Evolutionary conservation across 805 yeast species (phyloP).

Genomic region (Clavispora fructus): DNA sequence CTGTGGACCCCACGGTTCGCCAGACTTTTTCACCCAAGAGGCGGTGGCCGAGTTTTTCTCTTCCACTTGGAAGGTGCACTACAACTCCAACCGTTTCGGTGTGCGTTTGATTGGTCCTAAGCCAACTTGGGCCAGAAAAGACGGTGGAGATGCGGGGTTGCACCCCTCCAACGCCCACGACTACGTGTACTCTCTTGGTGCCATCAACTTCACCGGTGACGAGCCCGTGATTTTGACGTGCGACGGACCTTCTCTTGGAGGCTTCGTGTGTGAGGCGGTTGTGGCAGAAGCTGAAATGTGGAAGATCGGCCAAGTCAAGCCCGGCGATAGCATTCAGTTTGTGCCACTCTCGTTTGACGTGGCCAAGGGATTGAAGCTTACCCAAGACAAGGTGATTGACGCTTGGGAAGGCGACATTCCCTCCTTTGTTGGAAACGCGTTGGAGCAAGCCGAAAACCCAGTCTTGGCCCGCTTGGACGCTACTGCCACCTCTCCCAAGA

Average conservation of each 20-base stretch:
- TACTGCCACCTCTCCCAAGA: constrained; percentile 53
- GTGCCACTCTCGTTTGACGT: constrained; percentile 66
- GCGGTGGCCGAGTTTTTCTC: constrained; percentile 70
- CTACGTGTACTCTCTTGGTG: constrained; percentile 93
- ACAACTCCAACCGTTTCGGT: constrained; percentile 95
- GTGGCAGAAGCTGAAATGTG: constrained; percentile 95
- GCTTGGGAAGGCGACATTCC: constrained; percentile 41
- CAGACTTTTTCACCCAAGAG: constrained; percentile 83
- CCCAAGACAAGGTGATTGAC: constrained; percentile 55
- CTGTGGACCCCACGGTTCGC: constrained; percentile 97
- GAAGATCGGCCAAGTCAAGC: constrained; percentile 97
- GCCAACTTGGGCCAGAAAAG: constrained; percentile 93
- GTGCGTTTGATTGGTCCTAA: constrained; percentile 92
- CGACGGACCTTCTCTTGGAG: constrained; percentile 97
- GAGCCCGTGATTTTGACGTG: constrained; percentile 96
- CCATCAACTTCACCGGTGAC: constrained; percentile 96
- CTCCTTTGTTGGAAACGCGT: constrained; percentile 15
- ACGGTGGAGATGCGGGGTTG: constrained; percentile 97
- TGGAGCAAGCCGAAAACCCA: constrained; percentile 57
- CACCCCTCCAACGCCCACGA: constrained; percentile 99
- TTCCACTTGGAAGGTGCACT: constrained; percentile 88
- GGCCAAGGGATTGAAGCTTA: constrained; percentile 59
- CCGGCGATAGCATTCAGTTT: constrained; percentile 83
- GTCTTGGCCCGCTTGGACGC: constrained; percentile 51
- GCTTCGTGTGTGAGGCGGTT: constrained; percentile 95